Evolutionary conservation across 2,329 filamentous ascomycete species (phyloP).

Genomic region (Leptographium galeiforme): DNA sequence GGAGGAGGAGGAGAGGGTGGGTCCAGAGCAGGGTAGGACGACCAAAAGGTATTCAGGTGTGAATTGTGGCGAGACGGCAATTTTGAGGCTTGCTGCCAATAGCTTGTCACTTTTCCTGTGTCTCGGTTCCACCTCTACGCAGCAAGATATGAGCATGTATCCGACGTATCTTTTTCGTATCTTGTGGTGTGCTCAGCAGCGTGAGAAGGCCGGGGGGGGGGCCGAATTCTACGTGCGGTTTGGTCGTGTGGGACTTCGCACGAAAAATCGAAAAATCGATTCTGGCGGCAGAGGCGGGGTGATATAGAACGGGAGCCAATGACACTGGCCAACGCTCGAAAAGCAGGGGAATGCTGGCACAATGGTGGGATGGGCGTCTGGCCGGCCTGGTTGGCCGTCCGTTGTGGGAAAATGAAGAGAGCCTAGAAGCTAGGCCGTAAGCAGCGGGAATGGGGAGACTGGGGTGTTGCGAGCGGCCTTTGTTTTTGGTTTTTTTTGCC

Average conservation of each 20-base stretch:
- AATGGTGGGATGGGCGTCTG: background rate
- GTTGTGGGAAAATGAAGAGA: no score
- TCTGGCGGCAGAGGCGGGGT: background rate
- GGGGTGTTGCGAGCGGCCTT: background rate
- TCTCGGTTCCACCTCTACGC: background rate
- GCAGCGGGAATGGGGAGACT: background rate
- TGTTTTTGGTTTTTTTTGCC: no score
- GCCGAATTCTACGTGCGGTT: no score
- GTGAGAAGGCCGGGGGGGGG: no score
- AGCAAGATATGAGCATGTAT: no score
- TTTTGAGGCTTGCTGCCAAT: background rate
- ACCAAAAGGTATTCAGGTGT: background rate
- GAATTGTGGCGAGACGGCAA: constrained; percentile 9
- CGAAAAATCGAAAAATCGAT: no score
- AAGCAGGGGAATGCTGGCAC: background rate
- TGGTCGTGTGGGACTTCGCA: no score
- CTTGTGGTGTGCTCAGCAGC: background rate
- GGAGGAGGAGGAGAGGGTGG: constrained; percentile 15
- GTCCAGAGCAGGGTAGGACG: constrained; percentile 9
- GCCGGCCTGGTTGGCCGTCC: background rate
- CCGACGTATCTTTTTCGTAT: no score
- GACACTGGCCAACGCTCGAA: background rate
- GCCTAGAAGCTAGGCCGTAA: background rate
- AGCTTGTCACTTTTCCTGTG: background rate
- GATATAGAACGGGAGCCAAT: background rate